These are phyloP conservation scores for Syzygium syzygioides DNA, from an alignment of 441 rosid species.

Conservation along the genomic window DNA sequence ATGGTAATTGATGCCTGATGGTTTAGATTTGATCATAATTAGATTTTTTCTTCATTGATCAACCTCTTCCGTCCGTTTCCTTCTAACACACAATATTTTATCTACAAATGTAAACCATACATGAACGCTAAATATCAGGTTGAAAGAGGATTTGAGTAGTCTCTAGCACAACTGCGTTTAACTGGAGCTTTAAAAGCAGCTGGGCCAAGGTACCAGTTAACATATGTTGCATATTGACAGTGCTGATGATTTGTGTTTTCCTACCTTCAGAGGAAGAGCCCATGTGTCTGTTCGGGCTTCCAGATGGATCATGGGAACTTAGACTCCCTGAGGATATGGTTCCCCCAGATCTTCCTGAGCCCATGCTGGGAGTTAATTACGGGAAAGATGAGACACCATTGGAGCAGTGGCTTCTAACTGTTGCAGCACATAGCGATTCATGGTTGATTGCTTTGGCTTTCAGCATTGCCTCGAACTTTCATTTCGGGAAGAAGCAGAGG, in stretches of 20 bases:
- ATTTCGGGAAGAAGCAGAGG: neutral
- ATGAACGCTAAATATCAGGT: neutral
- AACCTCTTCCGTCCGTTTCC: neutral
- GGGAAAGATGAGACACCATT: neutral
- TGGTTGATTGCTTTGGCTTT: neutral
- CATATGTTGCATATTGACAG: neutral
- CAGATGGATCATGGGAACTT: neutral
- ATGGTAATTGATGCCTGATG: neutral
- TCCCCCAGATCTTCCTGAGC: neutral
- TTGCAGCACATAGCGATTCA: neutral
- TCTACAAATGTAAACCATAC: neutral
- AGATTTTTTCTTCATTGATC: neutral
- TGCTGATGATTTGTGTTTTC: neutral
- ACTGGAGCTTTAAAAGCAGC: neutral
- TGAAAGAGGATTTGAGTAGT: neutral
- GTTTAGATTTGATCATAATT: neutral
- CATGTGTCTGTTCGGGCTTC: neutral
- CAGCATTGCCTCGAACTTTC: neutral
- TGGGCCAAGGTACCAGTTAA: neutral
- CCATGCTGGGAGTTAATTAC: neutral
- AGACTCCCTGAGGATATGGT: neutral
- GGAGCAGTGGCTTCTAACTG: neutral
- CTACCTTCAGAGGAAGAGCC: neutral
- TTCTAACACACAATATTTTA: neutral
- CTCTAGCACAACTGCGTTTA: neutral